Base-by-base conservation (phyloP, 805 yeast species). In the Metschnikowia hibisci region DNA sequence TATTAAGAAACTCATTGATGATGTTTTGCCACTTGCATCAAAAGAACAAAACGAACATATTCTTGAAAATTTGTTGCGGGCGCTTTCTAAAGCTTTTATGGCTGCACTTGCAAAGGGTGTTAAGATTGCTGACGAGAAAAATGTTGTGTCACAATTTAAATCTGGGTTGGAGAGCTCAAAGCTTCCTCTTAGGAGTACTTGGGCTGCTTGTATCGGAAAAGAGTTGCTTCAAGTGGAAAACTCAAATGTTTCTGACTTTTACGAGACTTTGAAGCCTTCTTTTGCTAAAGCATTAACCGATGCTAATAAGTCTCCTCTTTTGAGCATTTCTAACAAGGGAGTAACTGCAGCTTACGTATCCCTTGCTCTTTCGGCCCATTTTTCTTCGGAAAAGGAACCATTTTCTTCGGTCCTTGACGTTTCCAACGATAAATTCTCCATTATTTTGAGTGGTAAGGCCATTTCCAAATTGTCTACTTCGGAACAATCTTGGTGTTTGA, bases 21-120 rank as follows among this genome's bases (percentile, higher is more conserved):
- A 64, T 0, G 56, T 87, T 28, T 49, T 73, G 1, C 71, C 83
- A 2, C 63, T 81, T n/a, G 67, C 84, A 3, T 41, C 76, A 0
- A 89, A 86, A 52, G 98, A 91, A 54, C 77, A 80, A 35, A 87
- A 88, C 53, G 98, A 91, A 56, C 13, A 50, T 1, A 78, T 86
- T 0, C 67, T 89, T 31, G 45, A 65, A 3, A 64, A 69, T 3
- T 66, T 80, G 44, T 66, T 83, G 6, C 59, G 63, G 7, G 74
- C 84, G 0, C 73, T 80, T 42, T 69, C 80, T 31, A 47, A 50
- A 1, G 81, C 78, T 48, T 66, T 74, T 20, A 54, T 72, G 9
- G 22, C 14, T n/a, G 43, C 41, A n/a, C 37, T 44, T 28, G 36
- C 40, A 3, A 37, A 39, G 3, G 38, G 20, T 11, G 40, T 46